phyloP scores from a whole-genome alignment of 495 filamentous ascomycete genomes.

The Penicillium taxi region DNA sequence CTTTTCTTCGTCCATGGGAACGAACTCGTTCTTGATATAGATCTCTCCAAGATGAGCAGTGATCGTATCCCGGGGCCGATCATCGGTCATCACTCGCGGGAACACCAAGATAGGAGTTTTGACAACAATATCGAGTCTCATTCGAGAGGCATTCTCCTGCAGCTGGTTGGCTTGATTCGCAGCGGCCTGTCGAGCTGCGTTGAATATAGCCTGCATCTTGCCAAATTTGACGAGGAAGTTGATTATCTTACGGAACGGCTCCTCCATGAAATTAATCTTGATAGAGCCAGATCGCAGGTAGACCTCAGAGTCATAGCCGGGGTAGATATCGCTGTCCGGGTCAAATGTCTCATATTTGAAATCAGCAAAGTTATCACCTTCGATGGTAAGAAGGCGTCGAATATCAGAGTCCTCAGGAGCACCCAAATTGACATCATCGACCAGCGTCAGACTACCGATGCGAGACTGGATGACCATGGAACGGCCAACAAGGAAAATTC shows the following conservation, averaged over 20 bases:
- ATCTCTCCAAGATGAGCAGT: slow-evolving; percentile 96
- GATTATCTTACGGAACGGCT: slow-evolving; percentile 97
- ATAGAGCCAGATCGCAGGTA: slow-evolving; percentile 85
- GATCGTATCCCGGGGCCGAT: slow-evolving; percentile 66
- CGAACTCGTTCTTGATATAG: slow-evolving; percentile 89
- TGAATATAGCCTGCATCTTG: slow-evolving; percentile 99
- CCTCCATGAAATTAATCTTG: slow-evolving; percentile 91
- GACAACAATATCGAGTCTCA: slow-evolving; percentile 88
- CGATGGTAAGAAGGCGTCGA: slow-evolving; percentile 82
- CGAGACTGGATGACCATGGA: slow-evolving; percentile 79
- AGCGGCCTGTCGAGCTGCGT: slow-evolving; percentile 91
- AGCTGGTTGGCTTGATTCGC: slow-evolving; percentile 88
- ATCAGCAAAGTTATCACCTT: slow-evolving; percentile 93
- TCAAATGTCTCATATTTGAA: slow-evolving; percentile 97
- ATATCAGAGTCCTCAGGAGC: slow-evolving; percentile 71
- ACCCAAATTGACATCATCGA: slow-evolving; percentile 93
- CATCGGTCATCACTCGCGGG: slow-evolving; percentile 57
- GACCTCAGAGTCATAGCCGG: slow-evolving; percentile 91
- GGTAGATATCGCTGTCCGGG: slow-evolving; percentile 61
- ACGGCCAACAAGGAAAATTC: slow-evolving; percentile 76
- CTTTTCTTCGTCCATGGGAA: slow-evolving; percentile 63
- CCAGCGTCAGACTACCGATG: slow-evolving; percentile 75
- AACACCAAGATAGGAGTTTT: slow-evolving; percentile 96
- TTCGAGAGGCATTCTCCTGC: slow-evolving; percentile 77
- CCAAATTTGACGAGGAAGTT: slow-evolving; percentile 97